Conservation (phyloP, 108 stramenopile genomes). For the Stephanodiscus minutulus region DNA sequence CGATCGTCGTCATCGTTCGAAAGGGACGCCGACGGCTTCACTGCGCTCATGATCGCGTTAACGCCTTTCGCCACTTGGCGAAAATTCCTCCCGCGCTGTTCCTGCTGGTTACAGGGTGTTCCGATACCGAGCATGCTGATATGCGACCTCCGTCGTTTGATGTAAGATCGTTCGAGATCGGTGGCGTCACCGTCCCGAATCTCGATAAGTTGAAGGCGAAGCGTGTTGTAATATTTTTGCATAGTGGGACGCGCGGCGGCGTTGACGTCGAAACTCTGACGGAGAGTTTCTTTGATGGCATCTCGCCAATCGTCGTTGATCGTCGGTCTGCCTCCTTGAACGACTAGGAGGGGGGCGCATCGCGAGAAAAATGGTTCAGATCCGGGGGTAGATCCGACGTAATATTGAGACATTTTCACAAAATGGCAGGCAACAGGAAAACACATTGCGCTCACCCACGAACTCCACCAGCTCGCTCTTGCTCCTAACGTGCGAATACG, state of each 20-base stretch:
- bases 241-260: constrained; percentile 16
- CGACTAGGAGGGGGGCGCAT: background rate
- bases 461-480: constrained; percentile 17
- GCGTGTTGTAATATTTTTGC: constrained; percentile 16
- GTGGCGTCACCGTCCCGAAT: constrained; percentile 6
- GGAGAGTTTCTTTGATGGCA: constrained; percentile 19
- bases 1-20: background rate
- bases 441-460: constrained; percentile 20
- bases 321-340: constrained; percentile 17
- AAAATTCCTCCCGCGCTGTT: background rate
- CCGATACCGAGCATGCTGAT: background rate
- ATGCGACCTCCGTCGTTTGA: constrained; percentile 17
- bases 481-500: constrained; percentile 21
- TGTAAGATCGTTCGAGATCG: background rate
- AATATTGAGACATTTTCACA: no score
- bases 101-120: background rate
- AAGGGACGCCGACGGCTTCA: background rate
- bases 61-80: background rate
- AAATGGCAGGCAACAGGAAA: no score
- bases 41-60: background rate
- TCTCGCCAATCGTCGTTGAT: constrained; percentile 20
- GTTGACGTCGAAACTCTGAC: constrained; percentile 15
- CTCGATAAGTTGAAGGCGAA: constrained; percentile 8
- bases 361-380: no score
- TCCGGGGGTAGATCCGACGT: no score